Evolutionary conservation across 306 rosid species (phyloP).

Genomic region (Lupinus albus): DNA sequence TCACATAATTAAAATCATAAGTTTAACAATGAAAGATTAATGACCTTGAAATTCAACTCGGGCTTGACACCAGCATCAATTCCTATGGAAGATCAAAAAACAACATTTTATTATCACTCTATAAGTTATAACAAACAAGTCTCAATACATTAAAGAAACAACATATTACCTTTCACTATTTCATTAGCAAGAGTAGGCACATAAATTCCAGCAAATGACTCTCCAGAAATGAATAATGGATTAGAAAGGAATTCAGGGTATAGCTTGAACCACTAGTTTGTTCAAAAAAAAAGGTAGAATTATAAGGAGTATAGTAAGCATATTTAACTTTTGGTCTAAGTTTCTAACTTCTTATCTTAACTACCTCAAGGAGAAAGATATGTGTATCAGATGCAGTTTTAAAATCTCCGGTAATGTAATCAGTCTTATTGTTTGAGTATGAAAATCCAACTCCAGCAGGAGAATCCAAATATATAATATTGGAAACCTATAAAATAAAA

Average conservation of each 20-base stretch:
- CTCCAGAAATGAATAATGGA: slow-evolving; percentile 63
- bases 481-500: slow-evolving; percentile 59
- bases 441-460: neutral
- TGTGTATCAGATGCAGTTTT: slow-evolving; percentile 68
- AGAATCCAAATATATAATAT: slow-evolving; percentile 68
- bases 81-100: slow-evolving; percentile 50
- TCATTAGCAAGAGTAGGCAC: slow-evolving; percentile 70
- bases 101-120: neutral
- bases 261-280: slow-evolving; percentile 67
- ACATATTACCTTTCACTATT: slow-evolving; percentile 62
- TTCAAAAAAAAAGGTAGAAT: slow-evolving; percentile 26
- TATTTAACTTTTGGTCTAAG: neutral
- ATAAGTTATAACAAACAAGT: neutral
- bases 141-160: neutral
- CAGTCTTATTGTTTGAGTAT: slow-evolving; percentile 2
- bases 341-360: neutral
- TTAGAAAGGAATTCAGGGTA: slow-evolving; percentile 63
- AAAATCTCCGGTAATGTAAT: slow-evolving; percentile 54
- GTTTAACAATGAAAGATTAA: neutral
- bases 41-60: slow-evolving; percentile 65
- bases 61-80: slow-evolving; percentile 55
- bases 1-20: slow-evolving; percentile 28
- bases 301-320: slow-evolving; percentile 27
- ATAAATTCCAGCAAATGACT: slow-evolving; percentile 74
- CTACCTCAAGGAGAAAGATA: slow-evolving; percentile 70